Conservation (phyloP, 768 basidiomycete species). For the Boletus rex-veris region DNA sequence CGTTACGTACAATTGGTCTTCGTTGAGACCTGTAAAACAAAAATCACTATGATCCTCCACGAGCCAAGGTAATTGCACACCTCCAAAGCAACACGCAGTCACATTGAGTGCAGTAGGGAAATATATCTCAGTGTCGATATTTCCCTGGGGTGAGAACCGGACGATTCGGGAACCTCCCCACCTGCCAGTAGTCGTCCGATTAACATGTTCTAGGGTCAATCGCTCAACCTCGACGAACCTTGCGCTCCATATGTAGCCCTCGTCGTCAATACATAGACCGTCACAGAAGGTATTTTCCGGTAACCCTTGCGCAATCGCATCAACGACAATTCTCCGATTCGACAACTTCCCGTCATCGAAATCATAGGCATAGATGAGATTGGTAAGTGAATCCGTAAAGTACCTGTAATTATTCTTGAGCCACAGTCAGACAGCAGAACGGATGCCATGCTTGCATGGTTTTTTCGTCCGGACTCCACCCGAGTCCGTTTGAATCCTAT, state of each 20-base stretch:
- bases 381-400: slow-evolving; percentile 65
- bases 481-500: slow-evolving; percentile 22
- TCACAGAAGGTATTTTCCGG: slow-evolving; percentile 54
- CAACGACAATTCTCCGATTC: slow-evolving; percentile 55
- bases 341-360: slow-evolving; percentile 48
- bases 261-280: slow-evolving; percentile 61
- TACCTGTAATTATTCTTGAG: slow-evolving; percentile 42
- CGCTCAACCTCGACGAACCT: slow-evolving; percentile 31
- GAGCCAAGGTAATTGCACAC: slow-evolving; percentile 10
- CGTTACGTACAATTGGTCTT: slow-evolving; percentile 60
- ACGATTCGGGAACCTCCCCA: slow-evolving; percentile 63
- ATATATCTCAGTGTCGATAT: slow-evolving; percentile 50
- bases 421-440: slow-evolving; percentile 5
- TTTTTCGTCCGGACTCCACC: slow-evolving; percentile 21
- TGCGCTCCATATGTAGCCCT: slow-evolving; percentile 67
- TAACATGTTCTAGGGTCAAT: slow-evolving; percentile 2
- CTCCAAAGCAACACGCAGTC: slow-evolving; percentile 67
- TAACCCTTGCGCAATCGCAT: slow-evolving; percentile 52
- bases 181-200: slow-evolving; percentile 29
- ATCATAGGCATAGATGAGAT: slow-evolving; percentile 62
- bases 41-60: neutral
- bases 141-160: slow-evolving; percentile 52
- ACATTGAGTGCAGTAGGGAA: slow-evolving; percentile 63
- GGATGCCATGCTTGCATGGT: slow-evolving; percentile 16
- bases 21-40: slow-evolving; percentile 44